A percentile compares a stretch with the other conserved stretches of the same genome.
These are phyloP conservation scores for Populus alba DNA, from an alignment of 345 rosid genomes.

Conservation along the genomic window DNA sequence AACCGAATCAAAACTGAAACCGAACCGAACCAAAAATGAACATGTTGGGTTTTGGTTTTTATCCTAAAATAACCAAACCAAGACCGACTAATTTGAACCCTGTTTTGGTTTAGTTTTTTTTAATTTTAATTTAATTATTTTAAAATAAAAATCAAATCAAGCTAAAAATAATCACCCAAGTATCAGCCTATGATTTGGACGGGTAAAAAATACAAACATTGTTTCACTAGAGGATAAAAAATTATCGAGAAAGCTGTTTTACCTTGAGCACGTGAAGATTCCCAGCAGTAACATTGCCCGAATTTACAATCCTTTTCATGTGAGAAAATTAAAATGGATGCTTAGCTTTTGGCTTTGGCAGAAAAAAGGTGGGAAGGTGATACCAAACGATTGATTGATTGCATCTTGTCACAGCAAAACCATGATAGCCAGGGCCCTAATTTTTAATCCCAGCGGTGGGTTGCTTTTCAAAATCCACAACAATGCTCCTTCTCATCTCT, in stretches of 20 bases:
- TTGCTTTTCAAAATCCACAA: background rate
- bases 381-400: background rate
- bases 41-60: no score
- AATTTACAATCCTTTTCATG: background rate
- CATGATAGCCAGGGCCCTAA: background rate
- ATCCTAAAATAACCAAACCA: no score
- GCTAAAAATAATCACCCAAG: no score
- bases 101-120: no score
- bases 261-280: background rate
- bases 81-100: no score
- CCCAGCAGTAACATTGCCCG: background rate
- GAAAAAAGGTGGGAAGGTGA: background rate
- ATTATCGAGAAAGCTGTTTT: background rate
- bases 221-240: no score
- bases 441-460: background rate
- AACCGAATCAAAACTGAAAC: no score
- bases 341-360: background rate
- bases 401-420: background rate
- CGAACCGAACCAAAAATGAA: fast-evolving
- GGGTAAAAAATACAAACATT: no score
- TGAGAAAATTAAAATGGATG: background rate
- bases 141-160: no score
- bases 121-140: no score
- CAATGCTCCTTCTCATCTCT: background rate
- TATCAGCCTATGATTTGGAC: no score